Evolutionary conservation across 202 grass and related monocot genomes (phyloP), one percentile per base, ranked within the genome.

Genomic region (Thinopyrum obtusiflorum): DNA sequence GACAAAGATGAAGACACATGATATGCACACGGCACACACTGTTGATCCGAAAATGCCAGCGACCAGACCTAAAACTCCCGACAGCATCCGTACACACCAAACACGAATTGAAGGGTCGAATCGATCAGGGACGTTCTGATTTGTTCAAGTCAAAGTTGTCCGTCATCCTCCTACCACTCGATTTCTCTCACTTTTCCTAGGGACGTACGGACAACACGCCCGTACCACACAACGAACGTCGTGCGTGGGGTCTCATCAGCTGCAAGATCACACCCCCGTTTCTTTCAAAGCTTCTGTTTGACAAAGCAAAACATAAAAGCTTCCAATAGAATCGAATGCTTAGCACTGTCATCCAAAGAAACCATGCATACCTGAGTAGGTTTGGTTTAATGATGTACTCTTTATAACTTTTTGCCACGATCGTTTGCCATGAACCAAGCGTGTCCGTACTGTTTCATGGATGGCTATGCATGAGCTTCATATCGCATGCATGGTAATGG

Each of bases 281-380:
- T 76, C 53, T 28, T 47, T 78, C 73, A 36, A 63, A 80, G 37
- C 67, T 86, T 80, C 66, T 9, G 53, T 36, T 72, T 80, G 66
- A 86, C 76, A 27, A 57, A 32, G 32, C 39, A 47, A 44, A 79
- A 27, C 36, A 27, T 15, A 69, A 71, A 13, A 40, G 73, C 27
- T 57, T 31, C 86, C 86, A 83, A 77, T 83, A 18, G 71, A 26
- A 68, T 68, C 46, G 42, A 47, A 87, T 47, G 86, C 72, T 82
- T 82, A 78, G 62, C 86, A 4, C 11, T 8, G 35, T 65, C 67
- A 28, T 35, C 6, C 2, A 13, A 32, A 21, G 9, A 12, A 55
- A 29, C 18, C 18, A 59, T 9, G 47, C 13, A 11, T 40, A 40
- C 39, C 15, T 7, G 51, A 57, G 18, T n/a, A 9, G 51, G 51